These are phyloP conservation scores for Sporothrix euskadiensis DNA, from an alignment of 2,329 filamentous ascomycete genomes.

Conservation along the genomic window DNA sequence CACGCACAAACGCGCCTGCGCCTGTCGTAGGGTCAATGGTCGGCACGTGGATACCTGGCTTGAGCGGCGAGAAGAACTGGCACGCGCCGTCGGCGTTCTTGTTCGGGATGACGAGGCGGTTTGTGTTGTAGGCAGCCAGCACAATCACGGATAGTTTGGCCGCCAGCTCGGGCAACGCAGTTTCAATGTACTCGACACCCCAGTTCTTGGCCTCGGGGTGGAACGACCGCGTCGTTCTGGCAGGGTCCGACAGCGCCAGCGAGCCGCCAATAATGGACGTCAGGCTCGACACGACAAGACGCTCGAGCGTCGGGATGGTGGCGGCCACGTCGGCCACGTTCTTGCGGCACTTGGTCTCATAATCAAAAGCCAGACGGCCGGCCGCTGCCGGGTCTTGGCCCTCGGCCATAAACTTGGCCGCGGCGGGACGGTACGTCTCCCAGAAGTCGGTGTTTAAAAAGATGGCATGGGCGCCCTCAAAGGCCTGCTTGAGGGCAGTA, in stretches of 20 bases:
- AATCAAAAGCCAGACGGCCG: not conserved
- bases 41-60: not conserved
- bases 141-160: constrained; percentile 1
- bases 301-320: not conserved
- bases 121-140: not conserved
- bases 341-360: constrained; percentile 3
- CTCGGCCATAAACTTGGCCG: not conserved
- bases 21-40: not conserved
- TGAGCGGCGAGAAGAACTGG: not conserved
- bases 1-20: not conserved
- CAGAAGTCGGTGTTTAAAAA: not conserved
- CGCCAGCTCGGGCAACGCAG: not conserved
- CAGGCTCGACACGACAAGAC: not conserved
- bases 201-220: constrained; percentile 21
- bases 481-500: not conserved
- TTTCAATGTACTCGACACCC: constrained; percentile 11
- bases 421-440: not conserved
- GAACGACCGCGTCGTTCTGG: not conserved
- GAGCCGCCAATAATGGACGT: not conserved
- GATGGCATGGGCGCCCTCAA: constrained; percentile 2
- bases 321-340: not conserved
- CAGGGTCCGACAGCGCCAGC: not conserved
- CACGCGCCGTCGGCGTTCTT: not conserved
- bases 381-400: not conserved
- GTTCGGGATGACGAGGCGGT: not conserved